phyloP scores from a whole-genome alignment of 192 early-diverging fungal species.

The Spizellomyces punctatus region DNA sequence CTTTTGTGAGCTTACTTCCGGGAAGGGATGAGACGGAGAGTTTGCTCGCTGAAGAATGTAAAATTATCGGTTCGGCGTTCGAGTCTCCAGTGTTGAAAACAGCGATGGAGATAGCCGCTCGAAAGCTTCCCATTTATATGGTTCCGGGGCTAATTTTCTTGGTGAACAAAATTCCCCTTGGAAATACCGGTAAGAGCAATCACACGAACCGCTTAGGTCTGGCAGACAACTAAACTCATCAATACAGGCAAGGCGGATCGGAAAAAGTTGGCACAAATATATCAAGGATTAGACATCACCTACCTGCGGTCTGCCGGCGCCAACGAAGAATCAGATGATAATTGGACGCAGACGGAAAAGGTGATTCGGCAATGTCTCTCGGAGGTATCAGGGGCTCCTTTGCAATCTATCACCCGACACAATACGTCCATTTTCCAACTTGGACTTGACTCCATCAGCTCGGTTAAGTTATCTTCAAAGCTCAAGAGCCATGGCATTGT shows the following conservation, averaged over 20 bases:
- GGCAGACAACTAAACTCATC: neutral
- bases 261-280: slow-evolving; percentile 9
- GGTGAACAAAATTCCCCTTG: slow-evolving; percentile 9
- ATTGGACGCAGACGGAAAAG: slow-evolving; percentile 7
- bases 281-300: neutral
- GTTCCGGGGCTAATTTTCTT: slow-evolving; percentile 15
- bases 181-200: neutral
- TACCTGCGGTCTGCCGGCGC: neutral
- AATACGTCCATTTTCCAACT: slow-evolving; percentile 20
- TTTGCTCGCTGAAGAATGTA: neutral
- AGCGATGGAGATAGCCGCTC: neutral
- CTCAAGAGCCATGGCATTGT: neutral
- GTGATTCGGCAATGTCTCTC: neutral
- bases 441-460: slow-evolving; percentile 31
- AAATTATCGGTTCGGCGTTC: neutral
- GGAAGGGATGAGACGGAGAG: neutral
- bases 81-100: neutral
- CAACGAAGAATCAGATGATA: neutral
- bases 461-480: slow-evolving; percentile 13
- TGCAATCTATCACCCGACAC: neutral
- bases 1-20: slow-evolving; percentile 3
- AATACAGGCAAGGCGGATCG: slow-evolving; percentile 18
- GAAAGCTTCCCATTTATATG: slow-evolving; percentile 21
- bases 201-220: neutral
- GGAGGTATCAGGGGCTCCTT: neutral